Percentiles rank a stretch among this genome's conserved stretches.
Evolutionary conservation across 306 rosid genomes (phyloP).

Genomic region (Cucurbita maxima): DNA sequence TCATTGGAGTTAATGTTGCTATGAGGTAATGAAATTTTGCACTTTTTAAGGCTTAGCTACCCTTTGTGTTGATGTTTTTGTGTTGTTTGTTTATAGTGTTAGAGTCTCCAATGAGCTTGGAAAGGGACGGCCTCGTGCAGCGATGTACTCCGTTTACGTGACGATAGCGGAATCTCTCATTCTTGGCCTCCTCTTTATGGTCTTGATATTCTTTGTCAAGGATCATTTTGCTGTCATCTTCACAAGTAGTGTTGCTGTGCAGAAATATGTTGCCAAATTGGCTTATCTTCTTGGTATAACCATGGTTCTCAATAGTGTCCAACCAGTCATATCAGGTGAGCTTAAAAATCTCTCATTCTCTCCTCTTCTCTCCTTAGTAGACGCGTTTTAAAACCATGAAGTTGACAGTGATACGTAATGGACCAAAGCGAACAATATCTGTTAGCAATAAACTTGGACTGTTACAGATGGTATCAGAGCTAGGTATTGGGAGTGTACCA

Average conservation of each 20-base stretch:
- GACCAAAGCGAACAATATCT: no score
- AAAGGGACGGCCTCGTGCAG: slow-evolving; percentile 35
- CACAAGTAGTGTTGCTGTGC: slow-evolving; percentile 17
- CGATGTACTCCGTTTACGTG: slow-evolving; percentile 34
- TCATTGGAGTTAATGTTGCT: slow-evolving; percentile 19
- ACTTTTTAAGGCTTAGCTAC: no score
- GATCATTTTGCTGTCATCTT: slow-evolving; percentile 12
- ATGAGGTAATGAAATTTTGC: slow-evolving; percentile 11
- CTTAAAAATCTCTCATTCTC: no score
- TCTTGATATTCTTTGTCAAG: slow-evolving; percentile 8
- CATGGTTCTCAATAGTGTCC: slow-evolving; percentile 25
- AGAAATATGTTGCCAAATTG: slow-evolving; percentile 9
- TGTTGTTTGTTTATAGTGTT: slow-evolving; percentile 15
- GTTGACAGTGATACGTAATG: no score
- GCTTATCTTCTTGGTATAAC: slow-evolving; percentile 21
- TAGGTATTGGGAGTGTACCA: no score
- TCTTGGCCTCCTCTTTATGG: slow-evolving; percentile 23
- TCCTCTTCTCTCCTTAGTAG: no score
- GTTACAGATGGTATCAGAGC: no score
- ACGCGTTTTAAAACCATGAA: no score
- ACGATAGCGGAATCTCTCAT: slow-evolving; percentile 23
- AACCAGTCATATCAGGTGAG: slow-evolving; percentile 31
- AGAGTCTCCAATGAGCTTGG: slow-evolving; percentile 52
- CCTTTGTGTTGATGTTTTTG: neutral
- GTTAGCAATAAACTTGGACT: no score